Percentiles rank a stretch among this genome's conserved stretches.
Conservation (phyloP, 805 yeast species). For the Saccharomyces jurei region DNA sequence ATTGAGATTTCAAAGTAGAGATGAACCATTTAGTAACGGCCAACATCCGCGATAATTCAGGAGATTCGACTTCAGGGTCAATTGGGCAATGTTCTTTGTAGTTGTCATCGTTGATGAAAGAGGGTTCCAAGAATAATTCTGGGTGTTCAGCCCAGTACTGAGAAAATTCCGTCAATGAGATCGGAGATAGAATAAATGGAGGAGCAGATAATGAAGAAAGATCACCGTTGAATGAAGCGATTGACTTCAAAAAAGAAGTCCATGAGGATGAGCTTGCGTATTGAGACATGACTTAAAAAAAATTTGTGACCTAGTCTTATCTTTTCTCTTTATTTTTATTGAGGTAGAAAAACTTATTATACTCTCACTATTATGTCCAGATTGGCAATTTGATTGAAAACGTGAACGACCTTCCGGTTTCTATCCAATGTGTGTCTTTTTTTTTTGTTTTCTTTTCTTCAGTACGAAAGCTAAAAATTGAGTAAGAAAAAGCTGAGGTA, state of each 20-base stretch:
- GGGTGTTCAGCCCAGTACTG: conserved; percentile 96
- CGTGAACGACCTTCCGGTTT: not conserved
- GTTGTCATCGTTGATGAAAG: conserved; percentile 29
- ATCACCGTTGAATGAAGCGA: conserved; percentile 92
- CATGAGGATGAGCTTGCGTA: conserved; percentile 51
- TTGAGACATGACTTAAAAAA: conserved; percentile 22
- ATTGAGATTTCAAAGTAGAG: conserved; percentile 83
- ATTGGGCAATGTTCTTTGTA: conserved; percentile 20
- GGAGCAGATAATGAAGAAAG: conserved; percentile 93
- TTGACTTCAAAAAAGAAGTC: conserved; percentile 85
- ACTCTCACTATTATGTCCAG: not conserved
- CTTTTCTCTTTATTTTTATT: not conserved
- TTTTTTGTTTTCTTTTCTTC: not conserved
- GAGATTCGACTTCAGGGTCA: conserved; percentile 32
- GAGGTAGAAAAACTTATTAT: not conserved
- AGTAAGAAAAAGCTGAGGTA: not conserved
- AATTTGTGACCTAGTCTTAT: not conserved
- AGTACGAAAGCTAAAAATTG: not conserved
- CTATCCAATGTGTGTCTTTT: not conserved
- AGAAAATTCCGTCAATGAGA: conserved; percentile 82
- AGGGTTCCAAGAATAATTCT: conserved; percentile 71
- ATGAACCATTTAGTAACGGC: conserved; percentile 86
- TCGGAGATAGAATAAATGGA: conserved; percentile 88
- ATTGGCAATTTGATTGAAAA: not conserved
- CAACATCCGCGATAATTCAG: conserved; percentile 44